Evolutionary conservation across 176 grass and related monocot genomes (phyloP), one percentile per base, ranked within the genome.

Genomic region (sorghum (Sorghum bicolor)): DNA sequence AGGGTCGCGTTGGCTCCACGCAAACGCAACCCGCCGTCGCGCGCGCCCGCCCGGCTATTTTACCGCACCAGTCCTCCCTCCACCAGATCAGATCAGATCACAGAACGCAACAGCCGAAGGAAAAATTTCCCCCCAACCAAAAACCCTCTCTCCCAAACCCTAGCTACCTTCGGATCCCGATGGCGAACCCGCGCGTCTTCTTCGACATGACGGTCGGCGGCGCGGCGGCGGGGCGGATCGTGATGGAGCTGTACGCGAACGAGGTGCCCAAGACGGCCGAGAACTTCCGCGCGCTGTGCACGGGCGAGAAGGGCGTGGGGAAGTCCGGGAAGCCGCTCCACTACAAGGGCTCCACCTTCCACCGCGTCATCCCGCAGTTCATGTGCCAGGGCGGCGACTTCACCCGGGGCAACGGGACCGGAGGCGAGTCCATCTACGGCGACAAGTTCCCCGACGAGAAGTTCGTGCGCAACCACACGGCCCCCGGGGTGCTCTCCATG

Each of bases 301-400:
- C 70, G 25, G 70, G 70, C 70, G 70, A 73, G 70, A 73, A 73
- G 70, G 70, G 70, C 70, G 41, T 48, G 2, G 70, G 70, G 0
- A 47, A 31, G 26, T 48, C 25, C 25, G 41, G 41, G 25, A 73
- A 73, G 70, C 70, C 70, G 70, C 70, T 73, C 41, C 70, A 73
- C 70, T 73, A 73, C 70, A 73, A 73, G 70, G 70, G 41, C 25
- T 73, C 70, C 41, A 30, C 7, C 41, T 73, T 73, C 70, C 70
- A 73, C 70, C 70, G 70, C 70, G 70, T 73, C 41, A 73, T 73
- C 70, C 70, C 70, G 25, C 6, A 48, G 1, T 73, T 73, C 70
- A 73, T 73, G 70, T 73, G 70, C 70, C 70, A 73, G 70, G 70
- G 70, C 40, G 70, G 70, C 41, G 70, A 73, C 70, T 73, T 73